Base-by-base conservation (phyloP, 2,329 filamentous ascomycete species). In the Talaromyces sp. region DNA sequence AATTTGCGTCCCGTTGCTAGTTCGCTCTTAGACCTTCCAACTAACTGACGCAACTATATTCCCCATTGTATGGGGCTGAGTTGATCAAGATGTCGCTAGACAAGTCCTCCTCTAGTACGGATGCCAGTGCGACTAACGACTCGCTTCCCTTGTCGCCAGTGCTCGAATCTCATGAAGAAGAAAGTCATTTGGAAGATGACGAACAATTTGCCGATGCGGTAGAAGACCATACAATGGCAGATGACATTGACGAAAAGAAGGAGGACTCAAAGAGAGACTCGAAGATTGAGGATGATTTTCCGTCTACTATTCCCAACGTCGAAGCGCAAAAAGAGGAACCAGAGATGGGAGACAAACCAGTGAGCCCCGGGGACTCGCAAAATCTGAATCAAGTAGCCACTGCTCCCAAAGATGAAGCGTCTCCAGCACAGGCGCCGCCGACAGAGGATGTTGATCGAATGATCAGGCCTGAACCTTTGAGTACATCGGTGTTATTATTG, bases 391-490 rank as follows among this genome's bases (percentile, higher is more conserved):
- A 43, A 49, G 24, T 26, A 31, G 38, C 51, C 13, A 10, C n/a
- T 14, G n/a, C 21, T 17, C n/a, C 38, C 24, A 21, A 51, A n/a
- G 32, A 60, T 11, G 24, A 51, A 9, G 13, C 17, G 3, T 21
- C 46, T 32, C 49, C 29, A 14, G 29, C 29, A 35, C 43, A 53
- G 46, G 29, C 53, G 29, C 50, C 31, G 26, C 31, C 8, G 10
- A 29, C 27, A 14, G 32, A 56, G 58, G 17, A 58, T 21, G 11
- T 50, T 31, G n/a, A 29, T 14, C 27, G 35, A 21, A 26, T 24
- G 13, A 52, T n/a, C 24, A 58, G 57, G 19, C 53, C 53, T 29
- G 49, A 38, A 14, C 70, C 71, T 64, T 69, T 69, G 2, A 63
- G 64, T 19, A 59, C 63, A 35, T 43, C 70, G 13, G 60, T 59